These are phyloP conservation scores for Zasmidium cellare DNA, from an alignment of 2,329 filamentous ascomycete genomes.

Conservation along the genomic window DNA sequence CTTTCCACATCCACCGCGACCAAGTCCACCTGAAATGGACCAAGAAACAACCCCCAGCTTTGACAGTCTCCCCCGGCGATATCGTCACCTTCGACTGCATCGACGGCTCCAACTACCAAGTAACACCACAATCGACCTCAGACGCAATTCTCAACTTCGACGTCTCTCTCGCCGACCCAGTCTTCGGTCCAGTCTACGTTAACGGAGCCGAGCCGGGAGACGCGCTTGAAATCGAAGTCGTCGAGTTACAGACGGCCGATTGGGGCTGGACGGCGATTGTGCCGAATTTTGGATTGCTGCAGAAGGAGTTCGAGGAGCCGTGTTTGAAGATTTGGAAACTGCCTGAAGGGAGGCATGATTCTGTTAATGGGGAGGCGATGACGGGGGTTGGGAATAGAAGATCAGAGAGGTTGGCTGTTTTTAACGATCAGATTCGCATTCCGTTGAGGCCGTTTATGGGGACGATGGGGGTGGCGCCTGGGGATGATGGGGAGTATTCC, in stretches of 20 bases:
- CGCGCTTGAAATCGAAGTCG: constrained; percentile 21
- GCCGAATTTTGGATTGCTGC: constrained; percentile 19
- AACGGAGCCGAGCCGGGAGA: constrained; percentile 22
- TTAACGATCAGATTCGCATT: constrained; percentile 20
- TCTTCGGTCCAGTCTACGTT: constrained; percentile 22
- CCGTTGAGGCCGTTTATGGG: constrained; percentile 22
- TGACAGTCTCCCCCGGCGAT: constrained; percentile 20
- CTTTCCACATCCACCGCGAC: constrained; percentile 20
- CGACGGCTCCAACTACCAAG: constrained; percentile 20
- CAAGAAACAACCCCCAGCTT: constrained; percentile 14
- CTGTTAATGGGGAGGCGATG: background rate
- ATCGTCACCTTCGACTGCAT: constrained; percentile 23
- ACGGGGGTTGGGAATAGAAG: background rate
- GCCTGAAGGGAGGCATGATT: background rate
- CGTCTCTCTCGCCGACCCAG: constrained; percentile 18
- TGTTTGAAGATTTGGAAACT: constrained; percentile 20
- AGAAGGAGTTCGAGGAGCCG: constrained; percentile 19
- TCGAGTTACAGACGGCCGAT: constrained; percentile 16
- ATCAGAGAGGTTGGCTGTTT: constrained; percentile 9
- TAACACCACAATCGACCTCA: constrained; percentile 18
- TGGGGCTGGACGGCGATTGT: constrained; percentile 24
- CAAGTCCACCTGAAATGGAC: constrained; percentile 22
- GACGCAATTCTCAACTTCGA: constrained; percentile 14
- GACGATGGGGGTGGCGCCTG: constrained; percentile 22
- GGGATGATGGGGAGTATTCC: constrained; percentile 13